phyloP scores from a whole-genome alignment of 768 basidiomycete genomes.

The Tylopilus plumbeoviolaceoides region DNA sequence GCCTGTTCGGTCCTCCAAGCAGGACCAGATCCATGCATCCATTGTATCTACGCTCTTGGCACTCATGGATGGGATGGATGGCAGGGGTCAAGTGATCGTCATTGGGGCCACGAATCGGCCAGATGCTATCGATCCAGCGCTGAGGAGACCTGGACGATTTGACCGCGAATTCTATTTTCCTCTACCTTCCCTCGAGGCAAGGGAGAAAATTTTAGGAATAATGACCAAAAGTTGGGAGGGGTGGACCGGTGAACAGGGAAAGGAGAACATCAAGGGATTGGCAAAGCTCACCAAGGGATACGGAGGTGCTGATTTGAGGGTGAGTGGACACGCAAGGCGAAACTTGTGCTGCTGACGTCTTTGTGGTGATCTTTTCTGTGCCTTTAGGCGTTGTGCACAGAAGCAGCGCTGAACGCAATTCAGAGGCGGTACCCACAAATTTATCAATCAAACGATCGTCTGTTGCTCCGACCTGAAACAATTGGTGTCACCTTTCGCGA shows the following conservation, averaged over 20 bases:
- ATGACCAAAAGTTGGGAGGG: constrained; percentile 90
- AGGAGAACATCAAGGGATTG: constrained; percentile 55
- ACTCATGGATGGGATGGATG: constrained; percentile 99
- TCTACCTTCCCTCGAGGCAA: constrained; percentile 75
- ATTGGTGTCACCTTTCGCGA: constrained; percentile 84
- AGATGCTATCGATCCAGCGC: constrained; percentile 95
- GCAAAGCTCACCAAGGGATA: constrained; percentile 95
- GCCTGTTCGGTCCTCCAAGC: constrained; percentile 96
- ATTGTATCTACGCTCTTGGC: constrained; percentile 95
- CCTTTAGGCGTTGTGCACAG: constrained; percentile 84
- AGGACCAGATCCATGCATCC: constrained; percentile 97
- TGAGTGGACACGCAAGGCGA: constrained; percentile 34
- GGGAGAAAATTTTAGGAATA: constrained; percentile 85
- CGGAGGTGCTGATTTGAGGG: constrained; percentile 94
- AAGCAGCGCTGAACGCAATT: constrained; percentile 94
- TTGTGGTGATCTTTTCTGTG: constrained; percentile 1
- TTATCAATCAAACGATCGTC: constrained; percentile 84
- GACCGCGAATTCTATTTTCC: constrained; percentile 99
- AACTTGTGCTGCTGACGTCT: background rate
- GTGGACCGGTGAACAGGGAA: constrained; percentile 55
- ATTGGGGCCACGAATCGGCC: constrained; percentile 98
- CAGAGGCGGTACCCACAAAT: constrained; percentile 97
- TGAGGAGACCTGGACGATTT: constrained; percentile 91
- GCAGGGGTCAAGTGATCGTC: constrained; percentile 93
- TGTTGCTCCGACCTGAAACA: constrained; percentile 79